phyloP scores from a whole-genome alignment of 2,329 filamentous ascomycete species.

The Ophiostoma ips region DNA sequence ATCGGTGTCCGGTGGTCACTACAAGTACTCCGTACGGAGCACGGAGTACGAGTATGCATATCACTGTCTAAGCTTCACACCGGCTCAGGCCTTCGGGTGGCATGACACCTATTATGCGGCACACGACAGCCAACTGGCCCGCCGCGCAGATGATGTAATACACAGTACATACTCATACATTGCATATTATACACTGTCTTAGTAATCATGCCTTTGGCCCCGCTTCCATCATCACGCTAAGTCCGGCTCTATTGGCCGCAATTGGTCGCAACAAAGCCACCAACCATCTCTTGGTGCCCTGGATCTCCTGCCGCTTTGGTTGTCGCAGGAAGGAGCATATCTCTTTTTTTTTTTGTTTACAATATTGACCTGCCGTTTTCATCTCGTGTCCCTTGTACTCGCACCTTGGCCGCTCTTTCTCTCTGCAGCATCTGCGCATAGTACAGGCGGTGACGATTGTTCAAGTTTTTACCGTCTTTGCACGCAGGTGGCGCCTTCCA shows the following conservation, averaged over 20 bases:
- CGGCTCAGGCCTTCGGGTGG: too few species aligned
- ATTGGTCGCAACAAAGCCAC: not conserved
- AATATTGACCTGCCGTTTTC: not conserved
- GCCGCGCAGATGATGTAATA: too few species aligned
- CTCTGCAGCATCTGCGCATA: not conserved
- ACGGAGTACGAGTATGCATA: too few species aligned
- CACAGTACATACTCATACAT: not conserved
- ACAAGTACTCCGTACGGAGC: too few species aligned
- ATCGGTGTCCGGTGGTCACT: too few species aligned
- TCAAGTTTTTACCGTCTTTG: not conserved
- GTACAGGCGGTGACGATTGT: not conserved
- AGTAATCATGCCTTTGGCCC: not conserved
- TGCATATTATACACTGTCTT: not conserved
- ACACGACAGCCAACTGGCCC: too few species aligned
- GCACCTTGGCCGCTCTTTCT: not conserved
- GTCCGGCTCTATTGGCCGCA: not conserved
- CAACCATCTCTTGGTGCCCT: not conserved
- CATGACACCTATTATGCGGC: too few species aligned
- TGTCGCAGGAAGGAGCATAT: not conserved
- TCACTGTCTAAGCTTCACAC: too few species aligned
- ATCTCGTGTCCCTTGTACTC: not conserved
- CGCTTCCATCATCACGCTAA: not conserved
- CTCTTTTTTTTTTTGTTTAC: not conserved
- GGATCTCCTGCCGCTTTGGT: not conserved
- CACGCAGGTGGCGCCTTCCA: not conserved